Conservation (phyloP, 192 early-diverging fungal genomes). For the Martensiomyces pterosporus region DNA sequence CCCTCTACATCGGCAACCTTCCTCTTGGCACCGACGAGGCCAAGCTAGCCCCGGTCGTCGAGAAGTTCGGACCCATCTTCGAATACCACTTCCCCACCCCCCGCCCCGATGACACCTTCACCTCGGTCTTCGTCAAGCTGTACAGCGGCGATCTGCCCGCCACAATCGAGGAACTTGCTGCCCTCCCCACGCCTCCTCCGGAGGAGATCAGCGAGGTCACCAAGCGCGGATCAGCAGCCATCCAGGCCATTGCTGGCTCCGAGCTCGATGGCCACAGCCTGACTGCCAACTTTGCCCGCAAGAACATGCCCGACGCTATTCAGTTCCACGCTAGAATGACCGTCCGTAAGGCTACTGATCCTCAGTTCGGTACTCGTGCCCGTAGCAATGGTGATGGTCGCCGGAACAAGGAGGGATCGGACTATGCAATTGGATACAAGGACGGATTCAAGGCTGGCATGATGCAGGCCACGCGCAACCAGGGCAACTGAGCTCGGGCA, state of each 20-base stretch:
- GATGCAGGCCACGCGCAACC: constrained; percentile 9
- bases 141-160: constrained; percentile 30
- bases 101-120: neutral
- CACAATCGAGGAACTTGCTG: constrained; percentile 31
- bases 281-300: constrained; percentile 3
- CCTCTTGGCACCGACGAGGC: constrained; percentile 11
- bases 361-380: constrained; percentile 4
- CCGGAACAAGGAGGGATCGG: constrained; percentile 1
- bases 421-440: constrained; percentile 27
- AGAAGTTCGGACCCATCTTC: constrained; percentile 28
- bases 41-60: constrained; percentile 11
- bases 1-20: constrained; percentile 25
- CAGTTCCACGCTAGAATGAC: constrained; percentile 31
- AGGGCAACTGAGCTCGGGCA: no score
- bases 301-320: constrained; percentile 34
- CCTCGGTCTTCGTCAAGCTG: constrained; percentile 34
- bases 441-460: constrained; percentile 33
- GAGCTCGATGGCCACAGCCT: constrained; percentile 8
- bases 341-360: constrained; percentile 16
- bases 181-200: constrained; percentile 12
- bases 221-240: constrained; percentile 9
- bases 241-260: constrained; percentile 9
- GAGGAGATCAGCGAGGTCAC: constrained; percentile 20
- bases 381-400: neutral
- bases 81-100: constrained; percentile 7